These are phyloP conservation scores for Lodderomyces oxycetoniae DNA, from an alignment of 1,139 yeast species.

Conservation along the genomic window DNA sequence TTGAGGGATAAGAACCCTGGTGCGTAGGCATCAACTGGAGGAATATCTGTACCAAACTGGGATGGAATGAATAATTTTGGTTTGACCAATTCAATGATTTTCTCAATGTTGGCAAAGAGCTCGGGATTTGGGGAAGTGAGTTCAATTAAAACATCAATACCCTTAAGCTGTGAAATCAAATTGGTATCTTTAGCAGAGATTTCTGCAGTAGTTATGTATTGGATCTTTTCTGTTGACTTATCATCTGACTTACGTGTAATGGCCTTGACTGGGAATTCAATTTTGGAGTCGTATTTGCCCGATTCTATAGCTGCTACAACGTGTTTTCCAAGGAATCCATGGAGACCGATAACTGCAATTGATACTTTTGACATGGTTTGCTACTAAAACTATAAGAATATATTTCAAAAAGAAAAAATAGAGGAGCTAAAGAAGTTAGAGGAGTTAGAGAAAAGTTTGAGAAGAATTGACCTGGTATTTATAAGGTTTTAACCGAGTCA, in stretches of 20 bases:
- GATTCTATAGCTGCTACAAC: constrained; percentile 42
- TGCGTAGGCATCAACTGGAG: constrained; percentile 18
- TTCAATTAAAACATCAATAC: constrained; percentile 50
- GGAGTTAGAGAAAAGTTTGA: too few species aligned
- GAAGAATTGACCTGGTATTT: too few species aligned
- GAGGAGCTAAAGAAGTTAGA: too few species aligned
- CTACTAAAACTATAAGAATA: too few species aligned
- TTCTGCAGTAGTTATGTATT: constrained; percentile 34
- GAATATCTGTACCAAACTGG: constrained; percentile 51
- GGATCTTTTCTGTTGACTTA: constrained; percentile 32
- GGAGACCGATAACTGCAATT: constrained; percentile 51
- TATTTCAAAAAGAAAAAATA: too few species aligned
- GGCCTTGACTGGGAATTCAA: constrained; percentile 47
- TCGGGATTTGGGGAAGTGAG: constrained; percentile 29
- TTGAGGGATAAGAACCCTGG: constrained; percentile 39
- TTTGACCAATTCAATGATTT: constrained; percentile 34
- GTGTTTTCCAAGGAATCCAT: constrained; percentile 50
- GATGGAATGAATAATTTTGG: constrained; percentile 59
- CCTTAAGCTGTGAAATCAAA: constrained; percentile 24
- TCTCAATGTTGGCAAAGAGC: constrained; percentile 23
- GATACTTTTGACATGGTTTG: constrained; percentile 18
- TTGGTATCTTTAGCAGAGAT: constrained; percentile 21
- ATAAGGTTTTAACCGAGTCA: too few species aligned
- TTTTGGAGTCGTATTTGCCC: constrained; percentile 38
- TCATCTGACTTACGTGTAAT: constrained; percentile 43